Evolutionary conservation across 192 early-diverging fungal species (phyloP), one percentile per base, ranked within the genome.

Genomic region (Kickxella alabastrina): DNA sequence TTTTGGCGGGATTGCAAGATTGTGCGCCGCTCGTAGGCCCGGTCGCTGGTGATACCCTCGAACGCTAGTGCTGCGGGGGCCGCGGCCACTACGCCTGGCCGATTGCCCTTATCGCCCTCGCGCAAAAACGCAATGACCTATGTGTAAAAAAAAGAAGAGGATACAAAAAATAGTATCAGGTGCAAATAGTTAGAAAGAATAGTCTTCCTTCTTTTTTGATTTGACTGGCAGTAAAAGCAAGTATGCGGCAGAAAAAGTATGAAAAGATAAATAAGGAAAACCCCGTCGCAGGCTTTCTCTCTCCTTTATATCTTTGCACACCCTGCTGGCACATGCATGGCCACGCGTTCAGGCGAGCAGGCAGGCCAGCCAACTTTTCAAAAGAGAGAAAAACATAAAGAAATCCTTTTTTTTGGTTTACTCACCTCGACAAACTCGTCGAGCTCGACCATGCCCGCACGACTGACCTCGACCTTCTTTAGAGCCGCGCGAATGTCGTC

Each of bases 1-100:
- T 84, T 83, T 38, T 86, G 77, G 42, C 92, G 91, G 51, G 88
- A 86, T 49, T 95, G 82, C 22, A 86, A 86, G 65, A 96, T 92
- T 44, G 92, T 92, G 51, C 90, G 85, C 73, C 88, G 82, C 50
- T 83, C 58, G 59, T 76, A 76, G 13, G 66, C 73, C 26, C 66
- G 43, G 52, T 76, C 58, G 51, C 73, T 79, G 41, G 70, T 73
- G 40, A 79, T 68, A 28, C 70, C 77, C 36, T 67, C 72, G 34
- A 72, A 75, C 21, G 68, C 65, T 12, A 45, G 63, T 6, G 60
- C 73, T 9, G 59, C 36, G 25, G 57, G 51, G 26, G 46, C 54
- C 14, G 46, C 45, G 29, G 37, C 59, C 24, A 47, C 50, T 15
- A 45, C 56, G 26, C 65, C 52, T 13, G 54, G 45, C 32, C 37